These are phyloP conservation scores for Mycena galericulata DNA, from an alignment of 768 basidiomycete genomes.

Conservation along the genomic window DNA sequence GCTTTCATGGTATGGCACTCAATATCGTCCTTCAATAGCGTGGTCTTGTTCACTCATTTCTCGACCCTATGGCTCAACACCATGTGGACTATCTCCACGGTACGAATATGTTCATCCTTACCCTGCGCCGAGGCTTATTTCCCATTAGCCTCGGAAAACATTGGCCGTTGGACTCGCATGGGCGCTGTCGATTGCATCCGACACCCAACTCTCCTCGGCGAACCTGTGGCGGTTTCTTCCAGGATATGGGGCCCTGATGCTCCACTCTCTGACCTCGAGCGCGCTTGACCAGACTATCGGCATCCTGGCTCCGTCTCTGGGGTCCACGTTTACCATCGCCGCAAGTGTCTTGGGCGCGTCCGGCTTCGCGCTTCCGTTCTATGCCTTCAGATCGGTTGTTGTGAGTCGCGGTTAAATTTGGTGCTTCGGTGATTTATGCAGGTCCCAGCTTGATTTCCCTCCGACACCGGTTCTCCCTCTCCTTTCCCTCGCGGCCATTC, in stretches of 20 bases:
- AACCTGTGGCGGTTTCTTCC: constrained; percentile 62
- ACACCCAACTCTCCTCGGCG: constrained; percentile 57
- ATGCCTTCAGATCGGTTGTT: constrained; percentile 67
- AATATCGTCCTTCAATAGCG: constrained; percentile 56
- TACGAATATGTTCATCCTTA: constrained; percentile 42
- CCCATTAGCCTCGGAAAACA: constrained; percentile 61
- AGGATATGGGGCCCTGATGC: constrained; percentile 73
- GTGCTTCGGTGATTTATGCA: constrained; percentile 26
- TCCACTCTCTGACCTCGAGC: constrained; percentile 70
- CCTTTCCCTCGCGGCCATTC: constrained; percentile 67
- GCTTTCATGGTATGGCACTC: not conserved
- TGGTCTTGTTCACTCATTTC: constrained; percentile 77
- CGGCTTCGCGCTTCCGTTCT: constrained; percentile 72
- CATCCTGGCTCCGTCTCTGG: constrained; percentile 68
- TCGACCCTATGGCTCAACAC: constrained; percentile 74
- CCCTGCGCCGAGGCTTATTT: constrained; percentile 14
- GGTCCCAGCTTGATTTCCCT: constrained; percentile 61
- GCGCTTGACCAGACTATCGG: constrained; percentile 73
- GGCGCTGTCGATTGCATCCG: constrained; percentile 66
- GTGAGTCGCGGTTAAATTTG: constrained; percentile 52
- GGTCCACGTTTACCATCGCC: constrained; percentile 65
- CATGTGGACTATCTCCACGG: constrained; percentile 61
- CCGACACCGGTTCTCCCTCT: constrained; percentile 67
- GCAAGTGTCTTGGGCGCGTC: constrained; percentile 72
- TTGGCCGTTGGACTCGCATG: constrained; percentile 62